Base-by-base conservation (phyloP, 257 asterid genomes). In the Solanum paucissectum region DNA sequence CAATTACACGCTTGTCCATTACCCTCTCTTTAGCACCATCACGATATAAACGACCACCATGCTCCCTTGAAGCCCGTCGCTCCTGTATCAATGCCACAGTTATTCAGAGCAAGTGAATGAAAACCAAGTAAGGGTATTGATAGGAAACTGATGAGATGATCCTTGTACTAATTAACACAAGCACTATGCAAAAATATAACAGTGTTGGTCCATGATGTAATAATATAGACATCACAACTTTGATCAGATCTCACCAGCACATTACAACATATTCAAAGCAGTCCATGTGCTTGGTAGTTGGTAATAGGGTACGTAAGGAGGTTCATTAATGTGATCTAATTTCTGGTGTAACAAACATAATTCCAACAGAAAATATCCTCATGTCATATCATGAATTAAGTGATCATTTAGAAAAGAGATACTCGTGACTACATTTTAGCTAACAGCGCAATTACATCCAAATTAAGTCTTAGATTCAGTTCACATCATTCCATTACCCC, bases 31-130 rank as follows among this genome's bases (percentile, higher is more conserved):
- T 92, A 86, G 29, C 74, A 40, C 89, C 89, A 66, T 92, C 94
- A 21, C 88, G 94, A 58, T 86, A 86, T 42, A 91, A 68, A 60
- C 90, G 93, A 18, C 89, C 90, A 9, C 89, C 90, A 2, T 88
- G 87, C 38, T 93, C 96, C 90, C 89, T 88, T 86, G 95, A 94
- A 40, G 87, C 90, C 69, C 94, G 93, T 9, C 96, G 94, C 38
- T 95, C 98, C 98, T 95, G 93, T 82, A 82, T 82, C 69, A 82
- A 49, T 82, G 55, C 85, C 27, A 82, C 21, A 82, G 44, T 20
- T 46, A 82, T 5, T 5, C 42, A 46, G 32, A 29, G 12, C 7
- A 46, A 82, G 69, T 49, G 20, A 49, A 49, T 46, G 69, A 82
- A 18, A 82, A 42, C 20, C 40, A 29, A 79, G n/a, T 25, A 42